Conservation (phyloP, 1,139 yeast genomes). For the Hanseniaspora gamundiae region DNA sequence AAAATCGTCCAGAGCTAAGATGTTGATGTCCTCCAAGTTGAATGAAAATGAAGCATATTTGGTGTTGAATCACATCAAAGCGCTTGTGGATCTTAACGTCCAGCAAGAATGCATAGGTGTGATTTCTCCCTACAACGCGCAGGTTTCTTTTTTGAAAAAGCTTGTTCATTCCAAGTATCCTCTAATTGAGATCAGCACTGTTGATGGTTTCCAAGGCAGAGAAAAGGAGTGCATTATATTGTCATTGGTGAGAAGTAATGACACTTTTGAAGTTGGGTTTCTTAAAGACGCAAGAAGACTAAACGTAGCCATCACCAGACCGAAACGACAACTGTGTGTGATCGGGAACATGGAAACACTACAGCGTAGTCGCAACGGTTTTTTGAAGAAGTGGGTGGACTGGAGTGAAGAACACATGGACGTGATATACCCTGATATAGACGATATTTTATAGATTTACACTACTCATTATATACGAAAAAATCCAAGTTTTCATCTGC, state of each 20-base stretch:
- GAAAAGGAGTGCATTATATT: conserved; percentile 78
- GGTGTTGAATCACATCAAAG: conserved; percentile 43
- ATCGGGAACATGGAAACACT: conserved; percentile 74
- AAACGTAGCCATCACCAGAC: conserved; percentile 88
- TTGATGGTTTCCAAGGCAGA: conserved; percentile 89
- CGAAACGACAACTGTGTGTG: conserved; percentile 73
- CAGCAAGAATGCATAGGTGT: conserved; percentile 51
- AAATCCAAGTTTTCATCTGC: conserved; percentile 45
- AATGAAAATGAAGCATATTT: conserved; percentile 65
- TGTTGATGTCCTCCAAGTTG: conserved; percentile 38
- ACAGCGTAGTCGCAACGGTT: conserved; percentile 28
- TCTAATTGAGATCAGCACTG: conserved; percentile 67
- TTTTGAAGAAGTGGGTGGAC: conserved; percentile 53
- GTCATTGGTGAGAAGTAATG: conserved; percentile 72
- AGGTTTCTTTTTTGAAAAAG: conserved; percentile 51
- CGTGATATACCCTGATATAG: conserved; percentile 51
- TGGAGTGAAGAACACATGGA: conserved; percentile 64
- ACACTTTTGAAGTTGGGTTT: conserved; percentile 57
- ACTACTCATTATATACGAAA: conserved; percentile 18
- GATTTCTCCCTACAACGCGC: conserved; percentile 85
- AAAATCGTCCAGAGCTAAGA: conserved; percentile 2
- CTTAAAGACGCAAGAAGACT: conserved; percentile 57
- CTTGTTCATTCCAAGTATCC: conserved; percentile 38
- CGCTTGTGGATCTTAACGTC: conserved; percentile 38
- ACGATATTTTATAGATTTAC: conserved; percentile 17